Base-by-base conservation (phyloP, 1,139 yeast genomes). In the Petasospora fabianii region DNA sequence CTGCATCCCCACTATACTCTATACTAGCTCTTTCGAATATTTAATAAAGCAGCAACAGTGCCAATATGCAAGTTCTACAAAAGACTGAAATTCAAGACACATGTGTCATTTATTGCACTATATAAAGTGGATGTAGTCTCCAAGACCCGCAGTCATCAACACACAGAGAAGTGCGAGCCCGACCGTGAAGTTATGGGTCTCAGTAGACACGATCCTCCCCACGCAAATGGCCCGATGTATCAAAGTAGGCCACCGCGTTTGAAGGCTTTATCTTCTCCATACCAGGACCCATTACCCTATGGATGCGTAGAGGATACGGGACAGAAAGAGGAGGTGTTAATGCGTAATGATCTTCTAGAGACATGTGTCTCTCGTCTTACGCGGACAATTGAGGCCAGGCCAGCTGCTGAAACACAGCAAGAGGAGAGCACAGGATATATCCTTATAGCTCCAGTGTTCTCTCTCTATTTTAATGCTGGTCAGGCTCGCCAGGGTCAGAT, bases 271-370 rank as follows among this genome's bases (percentile, higher is more conserved):
- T 50, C 50, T 50, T 47, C 54, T 49, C 53, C 54, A 34, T 34
- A 43, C 35, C 45, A 50, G 50, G 40, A 50, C 54, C 54, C 53
- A 41, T 31, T 35, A 44, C 39, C 50, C 53, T 39, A 49, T 46
- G 47, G 54, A 24, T 32, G 54, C 34, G 43, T 35, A 39, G 30
- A 46, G 49, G 49, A 46, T 35, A 36, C 39, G 51, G 47, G 54
- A 48, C 54, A 50, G 54, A 50, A 48, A 17, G 27, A 46, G 53
- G 51, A 49, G 53, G n/a, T n/a, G n/a, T n/a, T 32, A 44, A 22
- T 13, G 27, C 17, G 17, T 6, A 24, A 6, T 4, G 13, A 9
- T 10, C 4, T 16, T 27, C 30, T 16, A 11, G 10, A 17, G 28
- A 20, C 28, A n/a, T 20, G 22, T 22, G 10, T 22, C 26, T 22